Conservation (phyloP, 2,329 filamentous ascomycete species). For the Fusarium buxicola region DNA sequence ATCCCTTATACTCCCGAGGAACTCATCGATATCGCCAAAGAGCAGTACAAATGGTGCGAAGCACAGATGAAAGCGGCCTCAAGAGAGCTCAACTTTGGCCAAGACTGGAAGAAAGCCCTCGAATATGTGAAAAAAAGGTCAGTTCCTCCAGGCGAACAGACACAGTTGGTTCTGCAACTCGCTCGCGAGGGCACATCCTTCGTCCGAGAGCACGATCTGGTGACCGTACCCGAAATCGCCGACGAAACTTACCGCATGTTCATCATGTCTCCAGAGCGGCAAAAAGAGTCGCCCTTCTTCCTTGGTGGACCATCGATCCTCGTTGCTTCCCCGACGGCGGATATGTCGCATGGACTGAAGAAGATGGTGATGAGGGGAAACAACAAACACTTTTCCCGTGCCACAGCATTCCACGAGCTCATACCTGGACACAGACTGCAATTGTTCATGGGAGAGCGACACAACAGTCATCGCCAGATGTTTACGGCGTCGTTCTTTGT, state of each 20-base stretch:
- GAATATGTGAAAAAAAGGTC: constrained; percentile 67
- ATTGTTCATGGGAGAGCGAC: constrained; percentile 59
- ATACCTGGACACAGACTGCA: constrained; percentile 70
- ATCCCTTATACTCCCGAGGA: constrained; percentile 70
- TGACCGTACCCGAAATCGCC: constrained; percentile 65
- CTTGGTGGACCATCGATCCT: constrained; percentile 65
- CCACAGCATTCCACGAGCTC: constrained; percentile 72
- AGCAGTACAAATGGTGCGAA: constrained; percentile 67
- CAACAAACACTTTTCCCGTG: constrained; percentile 66
- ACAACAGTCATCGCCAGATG: constrained; percentile 61
- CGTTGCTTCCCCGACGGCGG: constrained; percentile 66
- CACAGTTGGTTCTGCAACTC: constrained; percentile 62
- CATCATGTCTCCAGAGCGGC: constrained; percentile 65
- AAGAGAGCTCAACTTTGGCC: constrained; percentile 58
- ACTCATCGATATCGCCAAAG: constrained; percentile 62
- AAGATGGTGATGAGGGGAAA: constrained; percentile 71
- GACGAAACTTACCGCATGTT: constrained; percentile 66
- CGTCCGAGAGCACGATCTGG: constrained; percentile 64
- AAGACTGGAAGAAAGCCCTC: constrained; percentile 64
- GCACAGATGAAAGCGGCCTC: constrained; percentile 65
- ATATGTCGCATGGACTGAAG: constrained; percentile 66
- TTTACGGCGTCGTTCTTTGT: constrained; percentile 70
- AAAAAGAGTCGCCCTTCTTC: constrained; percentile 70
- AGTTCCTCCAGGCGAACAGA: constrained; percentile 65
- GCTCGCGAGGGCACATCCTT: constrained; percentile 64